These are phyloP conservation scores for Trichoderma parareesei DNA, from an alignment of 495 filamentous ascomycete genomes.

Conservation along the genomic window DNA sequence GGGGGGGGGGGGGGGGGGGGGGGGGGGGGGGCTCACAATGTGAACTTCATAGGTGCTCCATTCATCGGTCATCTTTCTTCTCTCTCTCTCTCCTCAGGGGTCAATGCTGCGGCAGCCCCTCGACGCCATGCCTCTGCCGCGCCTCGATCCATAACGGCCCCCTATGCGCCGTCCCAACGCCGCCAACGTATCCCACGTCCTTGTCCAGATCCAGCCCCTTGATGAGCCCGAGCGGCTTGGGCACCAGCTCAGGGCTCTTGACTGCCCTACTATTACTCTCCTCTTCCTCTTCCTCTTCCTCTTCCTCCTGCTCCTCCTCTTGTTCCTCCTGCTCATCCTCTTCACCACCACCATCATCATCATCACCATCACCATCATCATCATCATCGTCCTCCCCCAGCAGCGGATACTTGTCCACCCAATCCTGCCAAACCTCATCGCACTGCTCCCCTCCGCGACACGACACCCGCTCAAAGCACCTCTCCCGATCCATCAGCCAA, in stretches of 20 bases:
- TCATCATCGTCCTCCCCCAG: background rate
- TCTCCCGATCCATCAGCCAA: background rate
- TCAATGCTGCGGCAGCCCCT: background rate
- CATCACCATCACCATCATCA: background rate
- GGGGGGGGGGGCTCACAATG: background rate
- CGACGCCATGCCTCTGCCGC: background rate
- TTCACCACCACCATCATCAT: background rate
- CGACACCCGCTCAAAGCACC: background rate
- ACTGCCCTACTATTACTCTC: background rate
- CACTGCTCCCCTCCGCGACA: background rate
- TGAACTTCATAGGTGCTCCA: background rate
- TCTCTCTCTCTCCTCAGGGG: background rate
- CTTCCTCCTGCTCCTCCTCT: background rate
- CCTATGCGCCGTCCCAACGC: background rate
- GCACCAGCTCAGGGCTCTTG: background rate
- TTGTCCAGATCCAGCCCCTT: background rate
- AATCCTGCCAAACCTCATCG: background rate
- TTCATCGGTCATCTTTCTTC: too few relatives aligned
- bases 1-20: too few relatives aligned
- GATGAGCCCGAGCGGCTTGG: background rate
- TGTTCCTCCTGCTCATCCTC: background rate
- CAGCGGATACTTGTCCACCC: slow-evolving; percentile 4
- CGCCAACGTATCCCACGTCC: slow-evolving; percentile 1
- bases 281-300: background rate
- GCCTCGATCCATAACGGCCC: background rate